These are phyloP conservation scores for Lipomyces orientalis DNA, from an alignment of 805 yeast genomes.

Conservation along the genomic window DNA sequence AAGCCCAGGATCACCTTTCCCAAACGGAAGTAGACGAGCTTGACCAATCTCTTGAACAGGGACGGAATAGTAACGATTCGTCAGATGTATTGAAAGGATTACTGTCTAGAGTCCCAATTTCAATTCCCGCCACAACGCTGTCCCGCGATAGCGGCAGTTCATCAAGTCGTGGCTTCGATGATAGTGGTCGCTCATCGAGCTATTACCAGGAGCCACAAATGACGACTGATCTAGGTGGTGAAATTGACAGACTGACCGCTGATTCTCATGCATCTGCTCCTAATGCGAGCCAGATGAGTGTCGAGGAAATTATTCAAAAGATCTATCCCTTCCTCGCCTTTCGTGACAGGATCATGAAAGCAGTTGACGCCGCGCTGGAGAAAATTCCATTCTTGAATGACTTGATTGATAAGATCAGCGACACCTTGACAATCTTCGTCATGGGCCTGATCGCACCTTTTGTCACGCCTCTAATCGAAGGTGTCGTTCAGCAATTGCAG, in stretches of 20 bases:
- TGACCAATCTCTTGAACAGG: slow-evolving; percentile 29
- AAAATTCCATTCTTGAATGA: slow-evolving; percentile 35
- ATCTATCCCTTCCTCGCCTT: slow-evolving; percentile 35
- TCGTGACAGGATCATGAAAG: slow-evolving; percentile 30
- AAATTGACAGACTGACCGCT: slow-evolving; percentile 25
- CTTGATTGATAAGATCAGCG: slow-evolving; percentile 38
- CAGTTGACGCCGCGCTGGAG: slow-evolving; percentile 27
- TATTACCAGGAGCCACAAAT: background rate
- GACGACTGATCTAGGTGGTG: slow-evolving; percentile 13
- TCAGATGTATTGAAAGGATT: slow-evolving; percentile 28
- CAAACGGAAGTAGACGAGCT: slow-evolving; percentile 38
- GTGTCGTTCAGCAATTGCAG: slow-evolving; percentile 29
- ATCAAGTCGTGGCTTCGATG: slow-evolving; percentile 5
- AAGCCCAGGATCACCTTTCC: slow-evolving; percentile 38
- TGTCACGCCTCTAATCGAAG: slow-evolving; percentile 36
- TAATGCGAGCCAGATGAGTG: slow-evolving; percentile 11
- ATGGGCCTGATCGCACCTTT: slow-evolving; percentile 40
- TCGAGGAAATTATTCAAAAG: slow-evolving; percentile 27
- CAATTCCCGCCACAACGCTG: slow-evolving; percentile 10
- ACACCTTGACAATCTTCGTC: slow-evolving; percentile 36
- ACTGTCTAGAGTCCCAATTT: slow-evolving; percentile 35
- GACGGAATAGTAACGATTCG: slow-evolving; percentile 12
- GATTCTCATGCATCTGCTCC: slow-evolving; percentile 19
- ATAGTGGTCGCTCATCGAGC: background rate
- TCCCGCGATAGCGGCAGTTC: slow-evolving; percentile 3